Conservation (phyloP, 352 stramenopile species). For the Phytophthora europaea region DNA sequence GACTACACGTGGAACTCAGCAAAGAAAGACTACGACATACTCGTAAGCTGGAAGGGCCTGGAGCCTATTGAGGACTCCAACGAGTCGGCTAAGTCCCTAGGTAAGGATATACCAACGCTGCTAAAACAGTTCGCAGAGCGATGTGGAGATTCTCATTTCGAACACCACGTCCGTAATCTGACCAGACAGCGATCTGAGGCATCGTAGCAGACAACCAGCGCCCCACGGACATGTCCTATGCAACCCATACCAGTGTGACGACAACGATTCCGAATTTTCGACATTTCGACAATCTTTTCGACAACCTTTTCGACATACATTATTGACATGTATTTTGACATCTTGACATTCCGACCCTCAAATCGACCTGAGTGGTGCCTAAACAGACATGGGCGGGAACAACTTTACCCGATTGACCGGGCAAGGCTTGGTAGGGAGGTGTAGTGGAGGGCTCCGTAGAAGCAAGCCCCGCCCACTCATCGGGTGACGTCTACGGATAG, state of each 20-base stretch:
- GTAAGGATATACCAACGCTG: constrained; percentile 7
- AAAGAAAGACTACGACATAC: constrained; percentile 14
- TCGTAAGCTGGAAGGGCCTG: constrained; percentile 23
- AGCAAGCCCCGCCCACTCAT: no score
- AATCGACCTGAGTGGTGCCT: no score
- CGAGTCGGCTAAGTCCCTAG: constrained; percentile 14
- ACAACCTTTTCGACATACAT: no score
- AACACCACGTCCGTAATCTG: background rate
- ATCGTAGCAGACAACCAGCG: background rate
- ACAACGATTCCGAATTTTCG: background rate
- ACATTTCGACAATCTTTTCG: background rate
- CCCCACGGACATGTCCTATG: background rate
- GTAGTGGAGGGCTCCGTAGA: no score
- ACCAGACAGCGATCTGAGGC: background rate
- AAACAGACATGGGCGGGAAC: no score
- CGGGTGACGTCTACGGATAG: no score
- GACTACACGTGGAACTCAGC: constrained; percentile 5
- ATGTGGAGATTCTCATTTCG: background rate
- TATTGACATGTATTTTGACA: no score
- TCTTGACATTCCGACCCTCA: no score
- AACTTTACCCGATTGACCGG: no score
- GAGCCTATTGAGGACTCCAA: constrained; percentile 22
- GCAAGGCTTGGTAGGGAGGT: no score
- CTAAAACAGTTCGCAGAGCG: background rate
- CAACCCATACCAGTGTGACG: background rate